These are phyloP conservation scores for Leccinellum albellum DNA, from an alignment of 768 basidiomycete species.

Conservation along the genomic window DNA sequence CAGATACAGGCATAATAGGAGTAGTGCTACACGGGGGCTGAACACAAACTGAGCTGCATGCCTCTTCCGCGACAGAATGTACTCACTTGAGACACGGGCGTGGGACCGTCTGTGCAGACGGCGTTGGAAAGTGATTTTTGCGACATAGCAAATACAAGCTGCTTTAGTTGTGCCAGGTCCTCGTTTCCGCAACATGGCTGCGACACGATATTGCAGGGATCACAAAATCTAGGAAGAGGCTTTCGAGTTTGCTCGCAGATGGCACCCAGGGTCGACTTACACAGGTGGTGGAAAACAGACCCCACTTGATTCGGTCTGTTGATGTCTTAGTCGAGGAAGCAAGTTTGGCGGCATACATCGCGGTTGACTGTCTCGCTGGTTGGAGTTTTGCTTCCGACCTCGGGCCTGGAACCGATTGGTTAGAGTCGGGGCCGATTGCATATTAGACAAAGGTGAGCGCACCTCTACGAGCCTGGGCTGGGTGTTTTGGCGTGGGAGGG, in stretches of 20 bases:
- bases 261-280: constrained; percentile 2
- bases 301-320: background rate
- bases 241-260: background rate
- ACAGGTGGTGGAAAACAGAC: background rate
- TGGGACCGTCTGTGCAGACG: background rate
- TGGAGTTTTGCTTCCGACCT: background rate
- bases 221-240: constrained; percentile 2
- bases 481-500: background rate
- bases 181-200: background rate
- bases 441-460: background rate
- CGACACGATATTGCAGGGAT: background rate
- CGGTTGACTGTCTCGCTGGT: background rate
- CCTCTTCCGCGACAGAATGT: background rate
- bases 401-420: background rate
- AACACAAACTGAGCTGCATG: background rate
- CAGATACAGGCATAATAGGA: background rate
- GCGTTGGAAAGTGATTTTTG: background rate
- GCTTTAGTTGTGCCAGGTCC: background rate
- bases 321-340: constrained; percentile 8
- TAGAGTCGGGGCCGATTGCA: background rate
- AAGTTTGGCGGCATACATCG: background rate
- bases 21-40: background rate
- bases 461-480: constrained; percentile 4
- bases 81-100: constrained; percentile 1
- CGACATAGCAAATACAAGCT: background rate